phyloP scores from a whole-genome alignment of 2,329 filamentous ascomycete genomes.

The Epichloe sylvatica region DNA sequence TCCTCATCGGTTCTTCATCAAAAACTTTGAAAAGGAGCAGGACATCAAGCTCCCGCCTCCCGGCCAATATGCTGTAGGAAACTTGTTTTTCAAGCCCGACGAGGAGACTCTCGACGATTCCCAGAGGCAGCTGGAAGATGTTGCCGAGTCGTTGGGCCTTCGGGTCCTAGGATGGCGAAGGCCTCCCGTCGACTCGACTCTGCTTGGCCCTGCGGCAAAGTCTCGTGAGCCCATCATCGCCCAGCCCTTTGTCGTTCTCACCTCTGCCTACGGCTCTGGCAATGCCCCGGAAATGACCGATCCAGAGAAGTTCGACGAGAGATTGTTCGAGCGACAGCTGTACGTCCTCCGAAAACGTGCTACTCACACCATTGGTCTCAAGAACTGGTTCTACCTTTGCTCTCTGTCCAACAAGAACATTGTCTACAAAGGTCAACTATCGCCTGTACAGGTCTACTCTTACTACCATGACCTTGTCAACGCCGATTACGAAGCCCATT shows the following conservation, averaged over 20 bases:
- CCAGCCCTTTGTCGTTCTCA: conserved; percentile 86
- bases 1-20: conserved; percentile 94
- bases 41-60: conserved; percentile 73
- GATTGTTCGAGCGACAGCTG: conserved; percentile 80
- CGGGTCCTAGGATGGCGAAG: conserved; percentile 92
- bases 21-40: conserved; percentile 90
- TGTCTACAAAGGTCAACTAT: conserved; percentile 94
- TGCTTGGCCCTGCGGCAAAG: conserved; percentile 81
- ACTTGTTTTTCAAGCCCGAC: conserved; percentile 97
- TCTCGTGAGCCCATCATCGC: conserved; percentile 91
- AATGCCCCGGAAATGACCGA: conserved; percentile 67
- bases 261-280: conserved; percentile 70
- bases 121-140: conserved; percentile 83
- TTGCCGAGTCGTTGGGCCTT: conserved; percentile 75
- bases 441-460: conserved; percentile 89
- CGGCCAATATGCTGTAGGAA: conserved; percentile 93
- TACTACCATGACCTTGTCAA: conserved; percentile 97
- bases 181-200: conserved; percentile 82
- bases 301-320: conserved; percentile 66
- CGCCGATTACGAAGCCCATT: conserved; percentile 93
- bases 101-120: conserved; percentile 80
- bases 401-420: conserved; percentile 97
- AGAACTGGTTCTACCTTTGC: conserved; percentile 99
- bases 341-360: conserved; percentile 91
- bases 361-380: conserved; percentile 84